Base-by-base conservation (phyloP, 2,329 filamentous ascomycete genomes). In the Botrytis squamosa region DNA sequence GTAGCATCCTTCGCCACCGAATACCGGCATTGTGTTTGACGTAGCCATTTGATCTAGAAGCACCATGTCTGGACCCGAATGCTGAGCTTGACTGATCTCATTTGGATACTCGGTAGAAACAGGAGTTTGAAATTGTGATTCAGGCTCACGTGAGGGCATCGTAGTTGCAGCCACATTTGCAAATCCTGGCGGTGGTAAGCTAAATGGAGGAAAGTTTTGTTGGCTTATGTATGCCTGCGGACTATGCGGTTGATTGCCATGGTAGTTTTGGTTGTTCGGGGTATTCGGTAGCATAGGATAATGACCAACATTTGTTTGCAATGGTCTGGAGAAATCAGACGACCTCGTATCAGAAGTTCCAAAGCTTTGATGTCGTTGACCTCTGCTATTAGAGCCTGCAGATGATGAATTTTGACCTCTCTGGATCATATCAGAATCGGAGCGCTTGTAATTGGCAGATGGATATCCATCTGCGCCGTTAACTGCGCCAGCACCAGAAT, bases 1-100 rank as follows among this genome's bases (percentile, higher is more conserved):
- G 75, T 93, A 91, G 55, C 52, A 69, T 29, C 89, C 91, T 78
- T 97, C 94, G 40, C 88, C 91, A 25, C 94, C 94, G 82, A 98
- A 98, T 40, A 98, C 91, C 0, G 95, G 94, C 78, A 97, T 93
- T 7, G 92, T 90, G 73, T 89, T 91, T 25, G 87, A 86, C 80
- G 87, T 87, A 62, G 87, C 83, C 86, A 91, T 90, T 75, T 90
- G 88, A 77, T 90, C 88, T 29, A 91, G 79, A 72, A 89, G 82
- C 83, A 90, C 86, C 85, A 90, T 85, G 75, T 91, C 88, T 29
- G 79, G 76, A 18, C 79, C 80, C 1, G 80, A 81, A 74, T 81
- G 80, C 63, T 81, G 80, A 70, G 77, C 74, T 20, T 85, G 72
- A 81, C 80, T 70, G 79, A 78, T 57, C 80, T 81, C 63, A 77